Conservation (phyloP, 176 grass and related monocot species). For the Echinochloa phyllopogon region DNA sequence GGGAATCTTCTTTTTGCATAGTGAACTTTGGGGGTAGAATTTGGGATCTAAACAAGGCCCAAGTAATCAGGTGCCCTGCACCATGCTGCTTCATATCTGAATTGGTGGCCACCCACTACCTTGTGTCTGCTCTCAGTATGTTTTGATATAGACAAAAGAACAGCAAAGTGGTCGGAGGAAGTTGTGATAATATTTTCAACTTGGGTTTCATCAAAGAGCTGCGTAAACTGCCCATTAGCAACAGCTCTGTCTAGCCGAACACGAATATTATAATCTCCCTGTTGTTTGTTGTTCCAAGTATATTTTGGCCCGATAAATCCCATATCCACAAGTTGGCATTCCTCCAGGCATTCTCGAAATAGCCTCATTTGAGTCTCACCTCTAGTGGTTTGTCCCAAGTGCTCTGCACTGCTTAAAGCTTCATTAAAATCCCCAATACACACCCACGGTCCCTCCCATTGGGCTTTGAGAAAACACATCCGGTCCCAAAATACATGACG, state of each 20-base stretch:
- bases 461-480: not conserved
- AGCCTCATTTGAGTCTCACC: not conserved
- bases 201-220: not conserved
- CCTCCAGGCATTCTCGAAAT: not conserved
- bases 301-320: not conserved
- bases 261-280: not conserved
- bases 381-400: not conserved
- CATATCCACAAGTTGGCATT: not conserved
- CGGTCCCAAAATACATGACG: not conserved
- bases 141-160: not conserved
- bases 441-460: not conserved
- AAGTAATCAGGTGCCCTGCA: not conserved
- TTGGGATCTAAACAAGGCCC: no score
- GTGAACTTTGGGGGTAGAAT: no score
- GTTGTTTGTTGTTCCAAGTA: not conserved
- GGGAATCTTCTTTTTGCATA: no score
- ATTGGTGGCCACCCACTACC: rapidly evolving
- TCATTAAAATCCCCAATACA: not conserved
- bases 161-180: not conserved
- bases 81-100: not conserved
- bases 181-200: not conserved
- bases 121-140: not conserved
- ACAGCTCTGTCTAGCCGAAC: not conserved
- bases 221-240: not conserved
- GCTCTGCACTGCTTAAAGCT: not conserved